Conservation (phyloP, 1,284 basidiomycete species). For the Cryptococcus hybrid region DNA sequence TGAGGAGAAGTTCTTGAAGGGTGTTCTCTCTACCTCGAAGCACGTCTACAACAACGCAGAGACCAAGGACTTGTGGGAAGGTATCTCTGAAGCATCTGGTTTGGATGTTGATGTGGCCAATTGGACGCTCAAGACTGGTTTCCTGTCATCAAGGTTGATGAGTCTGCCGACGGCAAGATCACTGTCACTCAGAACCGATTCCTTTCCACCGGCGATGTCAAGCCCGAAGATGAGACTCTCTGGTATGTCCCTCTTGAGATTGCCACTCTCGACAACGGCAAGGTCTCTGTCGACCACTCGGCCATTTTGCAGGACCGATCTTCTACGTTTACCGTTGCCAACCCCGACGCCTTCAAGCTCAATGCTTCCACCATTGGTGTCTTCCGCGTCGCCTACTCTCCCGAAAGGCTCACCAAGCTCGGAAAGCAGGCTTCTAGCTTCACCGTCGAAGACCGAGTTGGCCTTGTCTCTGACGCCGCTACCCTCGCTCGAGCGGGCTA, state of each 20-base stretch:
- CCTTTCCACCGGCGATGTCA: constrained; percentile 76
- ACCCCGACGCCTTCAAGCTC: constrained; percentile 73
- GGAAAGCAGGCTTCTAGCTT: constrained; percentile 78
- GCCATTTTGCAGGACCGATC: constrained; percentile 70
- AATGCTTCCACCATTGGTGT: constrained; percentile 88
- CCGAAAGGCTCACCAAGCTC: constrained; percentile 74
- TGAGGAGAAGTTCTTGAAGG: constrained; percentile 81
- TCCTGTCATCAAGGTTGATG: constrained; percentile 82
- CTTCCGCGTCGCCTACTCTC: constrained; percentile 82
- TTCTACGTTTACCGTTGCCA: constrained; percentile 64
- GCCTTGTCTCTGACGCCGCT: constrained; percentile 77
- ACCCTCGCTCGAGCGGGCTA: constrained; percentile 79
- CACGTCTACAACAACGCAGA: constrained; percentile 79
- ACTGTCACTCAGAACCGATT: constrained; percentile 87
- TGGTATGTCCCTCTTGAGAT: constrained; percentile 83
- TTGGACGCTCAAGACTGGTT: constrained; percentile 89
- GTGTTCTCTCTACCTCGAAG: constrained; percentile 92
- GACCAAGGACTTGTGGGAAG: constrained; percentile 86
- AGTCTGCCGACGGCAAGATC: constrained; percentile 65
- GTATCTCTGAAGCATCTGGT: constrained; percentile 75
- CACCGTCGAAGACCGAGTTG: constrained; percentile 80
- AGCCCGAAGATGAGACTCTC: constrained; percentile 78
- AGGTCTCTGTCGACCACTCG: constrained; percentile 61
- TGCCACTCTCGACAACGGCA: constrained; percentile 64
- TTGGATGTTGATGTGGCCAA: constrained; percentile 87